Conservation (phyloP, 192 early-diverging fungal species). For the Neocallimastix lanati region DNA sequence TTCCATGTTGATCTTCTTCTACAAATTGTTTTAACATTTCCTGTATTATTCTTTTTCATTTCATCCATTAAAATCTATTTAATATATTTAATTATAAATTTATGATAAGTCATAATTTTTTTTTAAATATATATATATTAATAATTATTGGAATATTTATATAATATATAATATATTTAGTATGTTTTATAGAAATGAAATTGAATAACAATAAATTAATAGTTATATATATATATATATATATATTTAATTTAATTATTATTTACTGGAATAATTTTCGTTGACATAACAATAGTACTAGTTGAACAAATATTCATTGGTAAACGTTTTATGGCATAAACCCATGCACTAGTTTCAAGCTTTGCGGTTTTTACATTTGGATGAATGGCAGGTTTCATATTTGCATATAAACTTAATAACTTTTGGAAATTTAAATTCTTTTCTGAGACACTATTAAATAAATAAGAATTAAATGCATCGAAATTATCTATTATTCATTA, state of each 20-base stretch:
- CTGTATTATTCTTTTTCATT: neutral
- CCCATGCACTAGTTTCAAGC: neutral
- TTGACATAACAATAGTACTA: neutral
- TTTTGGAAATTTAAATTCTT: neutral
- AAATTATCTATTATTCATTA: neutral
- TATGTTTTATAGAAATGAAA: no score
- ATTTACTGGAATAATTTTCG: conserved; percentile 1
- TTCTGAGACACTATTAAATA: neutral
- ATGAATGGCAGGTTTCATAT: neutral
- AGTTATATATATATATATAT: no score
- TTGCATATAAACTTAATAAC: neutral
- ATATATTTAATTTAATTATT: no score
- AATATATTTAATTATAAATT: no score
- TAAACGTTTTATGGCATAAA: conserved; percentile 3
- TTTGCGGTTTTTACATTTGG: neutral
- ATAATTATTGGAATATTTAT: no score
- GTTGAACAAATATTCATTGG: conserved; percentile 1
- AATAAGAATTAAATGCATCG: neutral
- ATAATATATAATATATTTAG: no score
- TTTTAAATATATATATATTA: neutral
- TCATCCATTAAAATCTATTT: neutral
- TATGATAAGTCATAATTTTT: no score
- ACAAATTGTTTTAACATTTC: neutral
- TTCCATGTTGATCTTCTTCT: neutral
- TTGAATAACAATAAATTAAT: no score